Conservation (phyloP, 495 filamentous ascomycete genomes). For the Parmelia sp. region DNA sequence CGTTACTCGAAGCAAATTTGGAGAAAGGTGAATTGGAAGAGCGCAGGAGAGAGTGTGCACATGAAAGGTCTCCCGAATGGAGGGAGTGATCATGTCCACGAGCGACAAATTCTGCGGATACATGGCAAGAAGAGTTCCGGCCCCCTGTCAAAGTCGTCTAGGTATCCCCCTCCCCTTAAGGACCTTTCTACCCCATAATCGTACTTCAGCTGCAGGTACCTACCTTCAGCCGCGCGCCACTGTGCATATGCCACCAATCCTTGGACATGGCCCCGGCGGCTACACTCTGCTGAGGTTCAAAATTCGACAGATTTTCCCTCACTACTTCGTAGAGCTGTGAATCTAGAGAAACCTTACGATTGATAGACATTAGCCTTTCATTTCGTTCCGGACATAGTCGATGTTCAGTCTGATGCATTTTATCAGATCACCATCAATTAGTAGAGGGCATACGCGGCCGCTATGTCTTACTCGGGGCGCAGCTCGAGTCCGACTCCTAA, state of each 20-base stretch:
- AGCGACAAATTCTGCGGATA: too few species aligned
- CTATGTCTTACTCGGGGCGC: neutral
- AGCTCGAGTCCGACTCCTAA: slow-evolving; percentile 10
- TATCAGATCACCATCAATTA: neutral
- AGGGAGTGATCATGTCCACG: too few species aligned
- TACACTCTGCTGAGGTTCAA: neutral
- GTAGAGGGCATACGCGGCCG: neutral
- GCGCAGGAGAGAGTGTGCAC: too few species aligned
- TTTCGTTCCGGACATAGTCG: neutral
- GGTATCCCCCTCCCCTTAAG: too few species aligned
- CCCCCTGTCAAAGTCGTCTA: too few species aligned
- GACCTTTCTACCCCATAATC: too few species aligned
- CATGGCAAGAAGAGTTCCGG: too few species aligned
- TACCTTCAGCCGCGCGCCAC: too few species aligned
- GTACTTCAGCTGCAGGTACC: too few species aligned
- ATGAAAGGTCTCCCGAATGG: too few species aligned
- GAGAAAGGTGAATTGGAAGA: too few species aligned
- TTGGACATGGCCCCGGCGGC: neutral
- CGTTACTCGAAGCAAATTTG: too few species aligned
- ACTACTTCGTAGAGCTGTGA: neutral
- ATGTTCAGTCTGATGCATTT: neutral
- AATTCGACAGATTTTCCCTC: neutral
- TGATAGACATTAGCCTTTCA: neutral
- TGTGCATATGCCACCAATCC: neutral
- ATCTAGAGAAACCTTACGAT: neutral